Base-by-base conservation (phyloP, 2,329 filamentous ascomycete species). In the Colletotrichum sublineola region DNA sequence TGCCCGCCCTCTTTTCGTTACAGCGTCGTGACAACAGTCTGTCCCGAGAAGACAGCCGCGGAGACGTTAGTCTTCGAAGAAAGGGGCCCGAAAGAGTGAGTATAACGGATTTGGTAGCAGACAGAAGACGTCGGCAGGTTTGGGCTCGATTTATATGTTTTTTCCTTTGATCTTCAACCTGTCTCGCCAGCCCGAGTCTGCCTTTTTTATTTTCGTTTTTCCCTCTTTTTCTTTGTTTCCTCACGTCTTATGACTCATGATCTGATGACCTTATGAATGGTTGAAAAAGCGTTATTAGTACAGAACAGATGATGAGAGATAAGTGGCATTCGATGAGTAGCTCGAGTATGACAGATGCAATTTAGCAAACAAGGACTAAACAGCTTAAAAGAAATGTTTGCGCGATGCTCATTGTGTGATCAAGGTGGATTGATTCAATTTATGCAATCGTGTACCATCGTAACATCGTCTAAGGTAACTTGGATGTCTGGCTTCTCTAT, bases 381-480 rank as follows among this genome's bases (percentile, higher is more conserved):
- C 9, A 52, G 48, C 36, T 24, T 24, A 7, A 18, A 31, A 5
- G 2, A 29, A 24, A 18, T 1, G 12, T 36, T 18, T 15, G 36
- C 9, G 38, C 15, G n/a, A 14, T 11, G 24, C 11, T 42, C n/a
- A 8, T 52, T 53, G 33, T 20, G 14, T 50, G 31, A 72, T 72
- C 69, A 70, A 70, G 60, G 67, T 70, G 14, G 38, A 65, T 70
- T 73, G 70, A 65, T 73, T 72, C 70, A 73, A 73, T 62, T 70
- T 73, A 65, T 70, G 66, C 67, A 56, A 64, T 73, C 70, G 70
- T 65, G 67, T 73, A 70, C 70, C 70, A 70, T 73, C 70, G 36
- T 73, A 53, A 73, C 60, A 73, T 73, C 70, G 42, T 73, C 70
- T 61, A 44, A 67, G 63, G 67, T 60, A 53, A 61, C 20, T 29